Conservation (phyloP, 2,329 filamentous ascomycete genomes). For the Nannizzia gypsea region DNA sequence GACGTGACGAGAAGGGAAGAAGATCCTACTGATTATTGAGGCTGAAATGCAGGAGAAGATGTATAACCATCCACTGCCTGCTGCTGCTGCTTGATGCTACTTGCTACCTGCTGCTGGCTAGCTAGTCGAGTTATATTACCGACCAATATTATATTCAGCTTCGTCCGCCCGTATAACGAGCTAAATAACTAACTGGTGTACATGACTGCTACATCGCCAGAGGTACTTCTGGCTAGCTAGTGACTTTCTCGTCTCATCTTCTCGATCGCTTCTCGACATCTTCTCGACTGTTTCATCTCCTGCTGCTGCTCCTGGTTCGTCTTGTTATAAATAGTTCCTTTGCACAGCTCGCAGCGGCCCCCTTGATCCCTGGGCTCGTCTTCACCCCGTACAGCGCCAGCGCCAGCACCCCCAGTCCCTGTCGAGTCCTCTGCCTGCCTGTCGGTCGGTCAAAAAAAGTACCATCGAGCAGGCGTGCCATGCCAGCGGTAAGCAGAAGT, state of each 20-base stretch:
- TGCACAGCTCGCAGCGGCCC: neutral
- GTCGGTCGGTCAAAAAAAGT: neutral
- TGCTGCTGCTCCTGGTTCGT: neutral
- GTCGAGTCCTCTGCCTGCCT: neutral
- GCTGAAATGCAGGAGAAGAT: neutral
- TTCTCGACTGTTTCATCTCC: neutral
- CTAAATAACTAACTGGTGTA: too few species aligned
- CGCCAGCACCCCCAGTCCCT: neutral
- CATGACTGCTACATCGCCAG: too few species aligned
- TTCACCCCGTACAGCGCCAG: neutral
- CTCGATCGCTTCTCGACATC: neutral
- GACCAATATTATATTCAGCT: too few species aligned
- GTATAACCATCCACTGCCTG: neutral
- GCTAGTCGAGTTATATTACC: too few species aligned
- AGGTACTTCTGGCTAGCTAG: too few species aligned
- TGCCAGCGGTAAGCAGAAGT: neutral
- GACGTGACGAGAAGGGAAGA: neutral
- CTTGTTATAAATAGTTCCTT: neutral
- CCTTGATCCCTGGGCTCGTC: neutral
- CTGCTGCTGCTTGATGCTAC: too few species aligned
- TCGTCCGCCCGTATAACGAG: neutral
- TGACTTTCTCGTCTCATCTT: neutral
- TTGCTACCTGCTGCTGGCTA: too few species aligned
- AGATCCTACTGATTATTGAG: constrained; percentile 1
- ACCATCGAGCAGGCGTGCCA: neutral